These are phyloP conservation scores for Massariosphaeria phaeospora DNA, from an alignment of 495 filamentous ascomycete species.

Conservation along the genomic window DNA sequence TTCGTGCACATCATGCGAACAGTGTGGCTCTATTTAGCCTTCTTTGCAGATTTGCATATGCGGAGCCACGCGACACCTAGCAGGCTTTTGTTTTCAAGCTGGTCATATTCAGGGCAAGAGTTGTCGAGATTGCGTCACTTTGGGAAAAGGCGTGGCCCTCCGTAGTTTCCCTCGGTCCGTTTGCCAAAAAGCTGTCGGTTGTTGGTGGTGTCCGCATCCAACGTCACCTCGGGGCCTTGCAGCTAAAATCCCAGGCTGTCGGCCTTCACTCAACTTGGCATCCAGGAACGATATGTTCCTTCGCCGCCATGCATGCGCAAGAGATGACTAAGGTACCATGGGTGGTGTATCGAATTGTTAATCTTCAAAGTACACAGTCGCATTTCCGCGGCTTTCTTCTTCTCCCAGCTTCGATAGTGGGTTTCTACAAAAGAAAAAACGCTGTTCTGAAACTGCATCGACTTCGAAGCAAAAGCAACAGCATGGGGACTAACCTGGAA, in stretches of 20 bases:
- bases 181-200: no score
- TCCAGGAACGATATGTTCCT: no score
- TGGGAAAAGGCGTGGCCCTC: no score
- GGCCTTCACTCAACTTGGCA: not conserved
- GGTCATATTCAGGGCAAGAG: no score
- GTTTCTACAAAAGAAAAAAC: not conserved
- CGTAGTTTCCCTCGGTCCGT: no score
- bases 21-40: constrained; percentile 18
- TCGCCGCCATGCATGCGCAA: no score
- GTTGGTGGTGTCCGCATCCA: not conserved
- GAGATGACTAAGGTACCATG: no score
- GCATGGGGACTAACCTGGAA: not conserved
- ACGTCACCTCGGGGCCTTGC: not conserved
- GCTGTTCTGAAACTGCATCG: not conserved
- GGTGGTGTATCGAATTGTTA: no score
- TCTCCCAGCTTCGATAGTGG: not conserved
- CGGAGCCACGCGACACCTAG: constrained; percentile 4
- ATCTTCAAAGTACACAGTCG: no score
- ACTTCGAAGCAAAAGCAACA: constrained; percentile 7
- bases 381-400: not conserved
- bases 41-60: constrained; percentile 1
- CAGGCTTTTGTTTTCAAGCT: not conserved
- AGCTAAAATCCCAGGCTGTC: not conserved
- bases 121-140: no score
- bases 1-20: not conserved